phyloP scores from a whole-genome alignment of 345 rosid genomes.

The Eucalyptus leucophloia region DNA sequence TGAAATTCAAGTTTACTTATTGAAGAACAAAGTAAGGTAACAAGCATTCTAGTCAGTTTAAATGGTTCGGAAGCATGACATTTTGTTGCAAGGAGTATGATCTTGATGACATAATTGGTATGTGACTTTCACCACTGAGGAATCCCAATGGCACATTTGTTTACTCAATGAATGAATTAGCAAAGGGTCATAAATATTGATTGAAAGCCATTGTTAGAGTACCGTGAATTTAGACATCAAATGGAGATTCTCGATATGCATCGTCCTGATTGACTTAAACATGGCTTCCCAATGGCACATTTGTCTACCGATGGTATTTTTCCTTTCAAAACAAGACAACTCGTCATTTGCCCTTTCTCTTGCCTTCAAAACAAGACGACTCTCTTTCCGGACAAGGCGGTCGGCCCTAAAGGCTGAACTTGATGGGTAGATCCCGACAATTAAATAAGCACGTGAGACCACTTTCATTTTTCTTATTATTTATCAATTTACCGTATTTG shows the following conservation, averaged over 20 bases:
- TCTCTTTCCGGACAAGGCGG: neutral
- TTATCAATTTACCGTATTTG: neutral
- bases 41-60: rapidly evolving
- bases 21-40: neutral
- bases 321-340: too few relatives aligned
- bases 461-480: neutral
- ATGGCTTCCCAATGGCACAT: neutral
- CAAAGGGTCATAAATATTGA: neutral
- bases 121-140: neutral
- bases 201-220: neutral
- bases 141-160: neutral
- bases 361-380: neutral
- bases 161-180: neutral
- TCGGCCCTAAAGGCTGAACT: neutral
- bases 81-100: rapidly evolving
- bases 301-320: too few relatives aligned
- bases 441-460: neutral
- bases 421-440: neutral
- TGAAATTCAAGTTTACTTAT: neutral
- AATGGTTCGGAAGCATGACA: neutral
- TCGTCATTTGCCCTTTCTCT: too few relatives aligned
- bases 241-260: neutral
- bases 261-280: rapidly evolving
- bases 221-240: neutral
- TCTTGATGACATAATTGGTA: neutral